These are phyloP conservation scores for Auricularia sp. DNA, from an alignment of 768 basidiomycete genomes.

Conservation along the genomic window DNA sequence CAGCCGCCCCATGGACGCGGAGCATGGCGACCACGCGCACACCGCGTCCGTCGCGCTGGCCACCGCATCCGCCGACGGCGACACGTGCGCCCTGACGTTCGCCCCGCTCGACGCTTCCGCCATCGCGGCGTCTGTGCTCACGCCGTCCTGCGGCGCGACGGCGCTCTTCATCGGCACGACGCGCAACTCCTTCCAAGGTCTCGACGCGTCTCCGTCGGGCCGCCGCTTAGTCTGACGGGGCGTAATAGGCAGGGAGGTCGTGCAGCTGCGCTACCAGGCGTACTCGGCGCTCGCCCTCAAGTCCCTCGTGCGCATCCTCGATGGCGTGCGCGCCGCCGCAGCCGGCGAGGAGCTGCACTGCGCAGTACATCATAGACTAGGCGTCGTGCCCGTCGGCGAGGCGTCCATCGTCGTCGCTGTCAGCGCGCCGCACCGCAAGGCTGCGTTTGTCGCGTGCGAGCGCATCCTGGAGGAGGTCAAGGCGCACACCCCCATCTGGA, in stretches of 20 bases:
- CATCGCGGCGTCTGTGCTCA: slow-evolving; percentile 53
- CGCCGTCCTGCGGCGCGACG: slow-evolving; percentile 60
- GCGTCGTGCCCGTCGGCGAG: slow-evolving; percentile 66
- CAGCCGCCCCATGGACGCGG: too few species aligned
- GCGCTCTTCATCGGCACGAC: slow-evolving; percentile 80
- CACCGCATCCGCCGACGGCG: not conserved
- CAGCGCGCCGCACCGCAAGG: slow-evolving; percentile 73
- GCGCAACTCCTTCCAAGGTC: slow-evolving; percentile 72
- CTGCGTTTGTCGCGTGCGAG: slow-evolving; percentile 73
- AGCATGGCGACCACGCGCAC: not conserved
- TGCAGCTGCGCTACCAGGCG: slow-evolving; percentile 71
- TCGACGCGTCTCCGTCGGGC: not conserved
- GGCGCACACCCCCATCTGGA: slow-evolving; percentile 79
- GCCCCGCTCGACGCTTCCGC: slow-evolving; percentile 42
- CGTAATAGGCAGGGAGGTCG: slow-evolving; percentile 47
- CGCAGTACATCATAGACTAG: slow-evolving; percentile 67
- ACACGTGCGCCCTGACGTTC: slow-evolving; percentile 48
- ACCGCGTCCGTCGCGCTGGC: not conserved
- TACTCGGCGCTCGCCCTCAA: slow-evolving; percentile 74
- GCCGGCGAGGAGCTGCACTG: slow-evolving; percentile 38
- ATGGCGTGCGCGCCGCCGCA: slow-evolving; percentile 24
- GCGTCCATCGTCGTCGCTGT: slow-evolving; percentile 81
- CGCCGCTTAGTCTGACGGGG: slow-evolving; percentile 1
- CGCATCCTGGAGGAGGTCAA: slow-evolving; percentile 82
- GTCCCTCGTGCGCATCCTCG: slow-evolving; percentile 57